Conservation (phyloP, 2,329 filamentous ascomycete genomes). For the Fusarium chlamydosporum region DNA sequence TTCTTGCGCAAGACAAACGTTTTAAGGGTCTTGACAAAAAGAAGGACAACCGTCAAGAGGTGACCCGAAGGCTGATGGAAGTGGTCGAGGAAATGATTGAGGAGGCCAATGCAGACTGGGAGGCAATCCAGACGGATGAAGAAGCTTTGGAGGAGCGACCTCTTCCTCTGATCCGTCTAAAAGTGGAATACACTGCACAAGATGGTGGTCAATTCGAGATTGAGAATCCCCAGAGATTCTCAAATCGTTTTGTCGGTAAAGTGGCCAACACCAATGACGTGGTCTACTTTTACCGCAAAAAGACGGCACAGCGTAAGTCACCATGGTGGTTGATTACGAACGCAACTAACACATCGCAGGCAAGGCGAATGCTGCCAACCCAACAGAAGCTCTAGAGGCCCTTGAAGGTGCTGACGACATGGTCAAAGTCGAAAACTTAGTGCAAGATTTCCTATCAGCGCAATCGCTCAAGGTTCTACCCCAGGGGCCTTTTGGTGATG, state of each 20-base stretch:
- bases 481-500: conserved; percentile 92
- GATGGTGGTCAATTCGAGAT: conserved; percentile 89
- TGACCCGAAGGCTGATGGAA: conserved; percentile 81
- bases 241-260: conserved; percentile 88
- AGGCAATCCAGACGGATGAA: conserved; percentile 77
- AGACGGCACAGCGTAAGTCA: conserved; percentile 65
- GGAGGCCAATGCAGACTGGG: conserved; percentile 86
- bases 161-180: conserved; percentile 86
- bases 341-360: conserved; percentile 43
- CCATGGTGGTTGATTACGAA: rapidly evolving
- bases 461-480: conserved; percentile 94
- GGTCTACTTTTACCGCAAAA: conserved; percentile 92
- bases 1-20: conserved; percentile 79
- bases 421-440: conserved; percentile 89
- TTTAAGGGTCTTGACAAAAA: conserved; percentile 84
- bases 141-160: conserved; percentile 74
- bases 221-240: conserved; percentile 96
- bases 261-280: conserved; percentile 97
- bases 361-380: conserved; percentile 61
- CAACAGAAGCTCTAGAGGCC: conserved; percentile 74
- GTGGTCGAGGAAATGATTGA: conserved; percentile 90
- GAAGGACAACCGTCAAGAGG: conserved; percentile 84
- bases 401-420: conserved; percentile 69
- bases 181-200: conserved; percentile 89
- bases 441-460: conserved; percentile 86